Evolutionary conservation across 2,329 filamentous ascomycete species (phyloP).

Genomic region (Furcasterigmium furcatum): DNA sequence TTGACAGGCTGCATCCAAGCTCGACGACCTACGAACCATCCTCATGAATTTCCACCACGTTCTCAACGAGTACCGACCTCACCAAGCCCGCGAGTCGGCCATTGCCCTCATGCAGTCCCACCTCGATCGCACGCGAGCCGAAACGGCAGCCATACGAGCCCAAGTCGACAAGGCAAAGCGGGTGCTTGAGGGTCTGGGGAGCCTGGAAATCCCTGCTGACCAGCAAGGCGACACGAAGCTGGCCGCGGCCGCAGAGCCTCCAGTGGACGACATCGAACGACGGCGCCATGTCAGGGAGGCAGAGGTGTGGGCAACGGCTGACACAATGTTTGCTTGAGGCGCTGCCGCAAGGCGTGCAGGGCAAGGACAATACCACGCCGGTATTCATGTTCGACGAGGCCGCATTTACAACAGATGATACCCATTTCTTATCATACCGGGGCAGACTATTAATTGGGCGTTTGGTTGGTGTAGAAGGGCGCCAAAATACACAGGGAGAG

Average conservation of each 20-base stretch:
- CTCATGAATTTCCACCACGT: constrained; percentile 91
- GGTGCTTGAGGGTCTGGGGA: constrained; percentile 66
- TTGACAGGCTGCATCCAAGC: constrained; percentile 61
- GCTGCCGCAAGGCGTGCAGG: constrained; percentile 1
- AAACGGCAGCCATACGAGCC: constrained; percentile 66
- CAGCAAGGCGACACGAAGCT: background rate
- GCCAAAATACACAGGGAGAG: no score
- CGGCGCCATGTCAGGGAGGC: constrained; percentile 15
- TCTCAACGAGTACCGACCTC: constrained; percentile 90
- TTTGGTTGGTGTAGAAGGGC: no score
- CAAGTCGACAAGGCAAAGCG: constrained; percentile 71
- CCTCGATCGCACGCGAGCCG: constrained; percentile 66
- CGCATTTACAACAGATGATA: background rate
- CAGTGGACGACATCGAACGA: background rate
- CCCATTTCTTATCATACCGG: background rate
- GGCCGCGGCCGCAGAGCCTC: background rate
- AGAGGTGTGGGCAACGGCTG: constrained; percentile 38
- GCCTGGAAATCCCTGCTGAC: constrained; percentile 33
- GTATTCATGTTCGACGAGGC: no score
- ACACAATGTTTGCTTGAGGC: constrained; percentile 33
- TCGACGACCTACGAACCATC: constrained; percentile 74
- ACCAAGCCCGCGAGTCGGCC: constrained; percentile 85
- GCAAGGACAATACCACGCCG: no score
- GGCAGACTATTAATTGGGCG: no score
- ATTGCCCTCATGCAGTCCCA: constrained; percentile 87